A percentile compares a stretch with the other conserved stretches of the same genome.
Evolutionary conservation across 2,329 filamentous ascomycete species (phyloP).

Genomic region (Akanthomyces uredinophilus): DNA sequence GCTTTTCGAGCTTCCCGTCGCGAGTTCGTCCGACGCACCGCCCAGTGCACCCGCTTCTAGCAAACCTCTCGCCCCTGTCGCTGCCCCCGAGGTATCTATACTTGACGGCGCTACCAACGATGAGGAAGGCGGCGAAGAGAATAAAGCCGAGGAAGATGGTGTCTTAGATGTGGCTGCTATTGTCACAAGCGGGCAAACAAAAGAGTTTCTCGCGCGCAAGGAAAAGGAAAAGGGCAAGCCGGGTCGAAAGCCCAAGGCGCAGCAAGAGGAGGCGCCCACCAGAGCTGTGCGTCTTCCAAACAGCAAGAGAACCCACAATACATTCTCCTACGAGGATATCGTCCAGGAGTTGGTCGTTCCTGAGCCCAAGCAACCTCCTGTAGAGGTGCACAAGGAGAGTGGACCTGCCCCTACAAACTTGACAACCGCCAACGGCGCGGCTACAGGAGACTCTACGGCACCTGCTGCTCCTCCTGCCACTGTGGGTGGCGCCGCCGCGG

Average conservation of each 20-base stretch:
- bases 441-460: background rate
- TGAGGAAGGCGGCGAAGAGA: slow-evolving; percentile 34
- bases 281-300: slow-evolving; percentile 63
- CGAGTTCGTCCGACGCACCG: slow-evolving; percentile 25
- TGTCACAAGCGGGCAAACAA: slow-evolving; percentile 74
- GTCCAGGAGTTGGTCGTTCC: slow-evolving; percentile 48
- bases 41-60: slow-evolving; percentile 22
- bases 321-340: slow-evolving; percentile 69
- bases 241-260: slow-evolving; percentile 46
- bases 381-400: slow-evolving; percentile 8
- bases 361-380: slow-evolving; percentile 26
- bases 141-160: slow-evolving; percentile 57
- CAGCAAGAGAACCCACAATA: slow-evolving; percentile 62
- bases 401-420: background rate
- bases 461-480: background rate
- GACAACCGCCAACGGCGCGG: slow-evolving; percentile 5
- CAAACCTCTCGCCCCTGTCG: slow-evolving; percentile 19
- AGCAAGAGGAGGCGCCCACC: slow-evolving; percentile 49
- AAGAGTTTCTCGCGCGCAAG: slow-evolving; percentile 77
- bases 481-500: background rate
- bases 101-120: slow-evolving; percentile 16
- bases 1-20: slow-evolving; percentile 44
- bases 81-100: background rate
- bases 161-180: slow-evolving; percentile 82
- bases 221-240: slow-evolving; percentile 73